A percentile compares a stretch with the other conserved stretches of the same genome.
These are phyloP conservation scores for Cunninghamia lanceolata DNA, from an alignment of 75 land plant species.

Conservation along the genomic window DNA sequence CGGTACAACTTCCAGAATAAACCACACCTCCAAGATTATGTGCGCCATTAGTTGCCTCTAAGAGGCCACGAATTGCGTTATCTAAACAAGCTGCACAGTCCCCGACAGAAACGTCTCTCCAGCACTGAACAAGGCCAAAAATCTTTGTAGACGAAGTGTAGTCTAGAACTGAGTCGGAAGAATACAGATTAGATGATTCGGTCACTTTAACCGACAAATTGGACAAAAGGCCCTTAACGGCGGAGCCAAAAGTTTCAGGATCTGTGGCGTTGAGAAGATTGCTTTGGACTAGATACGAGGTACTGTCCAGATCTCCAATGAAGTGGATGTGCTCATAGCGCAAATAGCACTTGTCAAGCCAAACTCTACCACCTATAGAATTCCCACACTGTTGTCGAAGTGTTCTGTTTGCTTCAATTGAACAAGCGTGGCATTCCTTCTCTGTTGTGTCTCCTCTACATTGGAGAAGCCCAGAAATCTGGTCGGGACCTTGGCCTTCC, in stretches of 20 bases:
- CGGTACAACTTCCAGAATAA: neutral
- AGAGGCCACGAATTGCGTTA: neutral
- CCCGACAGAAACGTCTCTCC: neutral
- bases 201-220: neutral
- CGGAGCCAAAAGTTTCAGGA: neutral
- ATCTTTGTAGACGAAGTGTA: neutral
- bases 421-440: too few species aligned
- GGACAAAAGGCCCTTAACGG: neutral
- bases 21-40: neutral
- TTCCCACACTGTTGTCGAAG: neutral
- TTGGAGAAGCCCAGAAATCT: too few species aligned
- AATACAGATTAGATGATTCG: neutral
- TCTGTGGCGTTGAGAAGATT: neutral
- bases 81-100: neutral
- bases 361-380: neutral
- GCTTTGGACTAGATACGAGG: neutral
- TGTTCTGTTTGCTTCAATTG: neutral
- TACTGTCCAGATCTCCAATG: neutral
- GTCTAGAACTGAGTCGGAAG: neutral
- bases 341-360: neutral
- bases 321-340: neutral
- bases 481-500: too few species aligned
- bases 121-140: neutral
- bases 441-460: too few species aligned
- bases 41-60: neutral